Evolutionary conservation across 768 basidiomycete genomes (phyloP).

Genomic region (Termitomyces sp.): DNA sequence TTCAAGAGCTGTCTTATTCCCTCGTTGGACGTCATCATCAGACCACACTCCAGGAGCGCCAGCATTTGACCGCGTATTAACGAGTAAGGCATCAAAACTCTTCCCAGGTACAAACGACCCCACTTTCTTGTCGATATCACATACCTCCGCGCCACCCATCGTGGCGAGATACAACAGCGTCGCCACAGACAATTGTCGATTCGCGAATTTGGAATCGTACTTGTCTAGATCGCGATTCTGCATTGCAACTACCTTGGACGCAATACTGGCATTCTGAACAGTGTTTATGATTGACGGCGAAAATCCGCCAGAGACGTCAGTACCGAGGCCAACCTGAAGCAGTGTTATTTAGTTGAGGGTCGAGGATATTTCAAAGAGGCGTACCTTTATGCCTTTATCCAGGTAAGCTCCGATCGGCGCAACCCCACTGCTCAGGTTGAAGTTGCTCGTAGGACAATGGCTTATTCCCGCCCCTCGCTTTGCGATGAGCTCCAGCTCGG

Average conservation of each 20-base stretch:
- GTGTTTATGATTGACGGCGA: constrained; percentile 74
- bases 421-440: constrained; percentile 84
- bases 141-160: constrained; percentile 84
- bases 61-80: constrained; percentile 50
- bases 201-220: constrained; percentile 33
- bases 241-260: constrained; percentile 73
- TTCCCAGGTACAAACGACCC: constrained; percentile 82
- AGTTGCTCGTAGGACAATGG: constrained; percentile 94
- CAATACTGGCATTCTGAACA: constrained; percentile 73
- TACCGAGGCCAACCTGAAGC: constrained; percentile 88
- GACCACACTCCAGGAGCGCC: constrained; percentile 61
- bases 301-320: constrained; percentile 89
- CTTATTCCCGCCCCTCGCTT: constrained; percentile 69
- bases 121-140: constrained; percentile 58
- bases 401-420: constrained; percentile 77
- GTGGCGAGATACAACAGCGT: constrained; percentile 90
- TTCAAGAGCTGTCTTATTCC: constrained; percentile 21
- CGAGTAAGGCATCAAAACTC: constrained; percentile 85
- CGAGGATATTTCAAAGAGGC: constrained; percentile 5
- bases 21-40: constrained; percentile 27
- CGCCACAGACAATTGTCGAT: constrained; percentile 65
- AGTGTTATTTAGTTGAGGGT: not conserved
- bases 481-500: constrained; percentile 73
- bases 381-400: constrained; percentile 83
- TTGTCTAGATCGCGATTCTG: constrained; percentile 18